Evolutionary conservation across 2,329 filamentous ascomycete genomes (phyloP).

Genomic region (Aspergillus tanneri): DNA sequence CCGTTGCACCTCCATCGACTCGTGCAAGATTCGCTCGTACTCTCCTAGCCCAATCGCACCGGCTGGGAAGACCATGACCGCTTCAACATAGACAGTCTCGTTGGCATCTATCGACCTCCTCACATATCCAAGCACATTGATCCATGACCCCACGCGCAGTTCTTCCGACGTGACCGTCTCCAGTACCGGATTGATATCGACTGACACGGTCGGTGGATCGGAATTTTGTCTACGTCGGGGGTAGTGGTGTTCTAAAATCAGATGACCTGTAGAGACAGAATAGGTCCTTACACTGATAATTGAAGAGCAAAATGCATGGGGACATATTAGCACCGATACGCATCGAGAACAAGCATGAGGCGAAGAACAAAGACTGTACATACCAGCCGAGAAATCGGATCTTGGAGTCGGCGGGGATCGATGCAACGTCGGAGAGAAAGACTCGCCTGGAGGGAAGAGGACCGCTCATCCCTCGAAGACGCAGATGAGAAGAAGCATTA

Average conservation of each 20-base stretch:
- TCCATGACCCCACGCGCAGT: conserved; percentile 74
- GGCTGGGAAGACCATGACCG: conserved; percentile 73
- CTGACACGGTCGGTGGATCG: conserved; percentile 51
- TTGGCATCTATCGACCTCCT: conserved; percentile 8
- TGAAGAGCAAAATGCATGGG: conserved; percentile 9
- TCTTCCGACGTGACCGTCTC: conserved; percentile 62
- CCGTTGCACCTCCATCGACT: conserved; percentile 36
- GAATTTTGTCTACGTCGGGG: conserved; percentile 39
- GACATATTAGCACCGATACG: background rate
- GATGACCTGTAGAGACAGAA: conserved; percentile 55
- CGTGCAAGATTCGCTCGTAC: conserved; percentile 64
- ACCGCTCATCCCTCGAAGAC: conserved; percentile 40
- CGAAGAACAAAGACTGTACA: conserved; percentile 31
- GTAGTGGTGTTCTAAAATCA: conserved; percentile 69
- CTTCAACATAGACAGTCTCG: conserved; percentile 59
- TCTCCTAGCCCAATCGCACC: conserved; percentile 68
- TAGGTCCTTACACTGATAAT: conserved; percentile 59
- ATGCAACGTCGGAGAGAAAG: conserved; percentile 62
- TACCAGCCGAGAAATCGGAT: conserved; percentile 92
- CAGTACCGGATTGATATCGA: conserved; percentile 72
- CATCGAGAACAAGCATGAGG: background rate
- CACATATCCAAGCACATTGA: conserved; percentile 85
- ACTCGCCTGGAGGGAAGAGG: conserved; percentile 65
- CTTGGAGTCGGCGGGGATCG: conserved; percentile 63
- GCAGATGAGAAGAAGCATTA: conserved; percentile 5